phyloP scores from a whole-genome alignment of 2,329 filamentous ascomycete species.

The Talaromyces sp. region DNA sequence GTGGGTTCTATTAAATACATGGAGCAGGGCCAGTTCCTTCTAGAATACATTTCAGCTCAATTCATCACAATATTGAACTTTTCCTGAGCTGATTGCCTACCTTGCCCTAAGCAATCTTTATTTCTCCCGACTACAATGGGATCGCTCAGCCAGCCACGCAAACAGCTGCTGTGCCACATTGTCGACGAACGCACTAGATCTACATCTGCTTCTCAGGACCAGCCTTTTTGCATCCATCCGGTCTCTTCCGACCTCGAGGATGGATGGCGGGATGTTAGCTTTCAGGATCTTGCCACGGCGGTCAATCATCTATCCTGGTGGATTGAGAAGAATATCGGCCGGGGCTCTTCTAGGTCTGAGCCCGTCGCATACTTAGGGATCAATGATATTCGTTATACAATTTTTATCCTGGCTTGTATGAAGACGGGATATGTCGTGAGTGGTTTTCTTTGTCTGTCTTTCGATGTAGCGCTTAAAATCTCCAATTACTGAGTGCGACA shows the following conservation, averaged over 20 bases:
- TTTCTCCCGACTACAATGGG: not conserved
- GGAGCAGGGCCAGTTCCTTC: not conserved
- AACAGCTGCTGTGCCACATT: not conserved
- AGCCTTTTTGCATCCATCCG: not conserved
- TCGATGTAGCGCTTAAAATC: not conserved
- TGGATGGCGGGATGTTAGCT: constrained; percentile 15
- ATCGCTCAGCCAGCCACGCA: not conserved
- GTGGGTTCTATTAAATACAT: too few relatives aligned
- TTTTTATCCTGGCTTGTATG: constrained; percentile 21
- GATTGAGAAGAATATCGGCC: constrained; percentile 21
- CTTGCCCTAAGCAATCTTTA: not conserved
- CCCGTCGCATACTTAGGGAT: constrained; percentile 22
- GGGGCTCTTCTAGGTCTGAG: constrained; percentile 9
- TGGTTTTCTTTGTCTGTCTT: not conserved
- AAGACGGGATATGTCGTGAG: constrained; percentile 22
- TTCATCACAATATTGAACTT: not conserved
- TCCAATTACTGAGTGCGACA: not conserved
- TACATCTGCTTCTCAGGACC: not conserved
- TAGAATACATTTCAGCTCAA: not conserved
- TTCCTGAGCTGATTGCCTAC: not conserved
- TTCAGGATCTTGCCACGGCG: constrained; percentile 17
- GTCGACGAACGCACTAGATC: not conserved
- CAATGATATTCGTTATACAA: constrained; percentile 21
- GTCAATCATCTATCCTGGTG: constrained; percentile 20
- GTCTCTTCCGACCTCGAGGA: not conserved